Conservation (phyloP, 164 flowering plant genomes). For the Sextonia rubra region DNA sequence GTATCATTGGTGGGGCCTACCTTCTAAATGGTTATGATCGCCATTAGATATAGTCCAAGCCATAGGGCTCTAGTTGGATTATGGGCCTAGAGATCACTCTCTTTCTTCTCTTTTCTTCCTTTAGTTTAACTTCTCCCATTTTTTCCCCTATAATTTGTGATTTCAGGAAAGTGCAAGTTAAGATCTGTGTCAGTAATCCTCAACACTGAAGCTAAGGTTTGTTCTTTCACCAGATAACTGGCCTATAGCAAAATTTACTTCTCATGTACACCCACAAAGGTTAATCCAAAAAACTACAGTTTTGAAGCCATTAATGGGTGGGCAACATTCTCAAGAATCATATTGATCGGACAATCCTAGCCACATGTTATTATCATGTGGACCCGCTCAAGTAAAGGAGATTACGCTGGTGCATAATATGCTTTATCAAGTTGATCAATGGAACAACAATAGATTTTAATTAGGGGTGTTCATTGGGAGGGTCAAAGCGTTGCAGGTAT, state of each 20-base stretch:
- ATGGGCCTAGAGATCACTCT: not conserved
- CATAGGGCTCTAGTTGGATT: too few relatives aligned
- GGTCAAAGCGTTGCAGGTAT: too few relatives aligned
- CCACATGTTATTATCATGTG: not conserved
- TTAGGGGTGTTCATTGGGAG: too few relatives aligned
- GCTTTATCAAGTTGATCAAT: too few relatives aligned
- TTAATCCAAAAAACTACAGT: not conserved
- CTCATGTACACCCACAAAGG: too few relatives aligned
- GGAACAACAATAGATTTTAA: too few relatives aligned
- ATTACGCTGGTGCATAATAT: too few relatives aligned
- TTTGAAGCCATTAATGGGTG: not conserved
- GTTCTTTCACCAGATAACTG: not conserved
- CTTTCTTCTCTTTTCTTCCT: not conserved
- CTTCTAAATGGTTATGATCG: too few relatives aligned
- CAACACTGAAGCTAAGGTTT: slow-evolving; percentile 62
- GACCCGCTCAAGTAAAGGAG: too few relatives aligned
- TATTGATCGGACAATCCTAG: not conserved
- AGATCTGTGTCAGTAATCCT: slow-evolving; percentile 55
- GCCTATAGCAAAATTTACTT: not conserved
- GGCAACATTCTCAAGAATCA: not conserved
- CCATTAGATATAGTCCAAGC: too few relatives aligned
- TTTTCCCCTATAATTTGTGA: not conserved
- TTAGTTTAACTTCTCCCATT: too few relatives aligned
- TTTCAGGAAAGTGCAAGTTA: slow-evolving; percentile 49
- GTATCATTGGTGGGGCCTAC: too few relatives aligned